Evolutionary conservation across 441 rosid species (phyloP), one percentile per base, ranked within the genome.

Genomic region (Brassica hybrid): DNA sequence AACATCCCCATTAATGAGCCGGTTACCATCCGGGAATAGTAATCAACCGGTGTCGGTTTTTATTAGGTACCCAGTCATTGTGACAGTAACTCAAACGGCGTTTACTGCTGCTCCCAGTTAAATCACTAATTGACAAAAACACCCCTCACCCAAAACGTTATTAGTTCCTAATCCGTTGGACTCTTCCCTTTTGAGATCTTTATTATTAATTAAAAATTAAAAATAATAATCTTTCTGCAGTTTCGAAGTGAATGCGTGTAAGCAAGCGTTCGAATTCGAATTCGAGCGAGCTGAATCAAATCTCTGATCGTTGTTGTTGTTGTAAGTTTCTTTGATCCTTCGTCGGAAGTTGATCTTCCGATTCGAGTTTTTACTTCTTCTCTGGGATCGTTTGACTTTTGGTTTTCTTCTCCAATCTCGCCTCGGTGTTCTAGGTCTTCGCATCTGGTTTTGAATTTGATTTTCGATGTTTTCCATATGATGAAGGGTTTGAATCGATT

Each of bases 191-290:
- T 45, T 11, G 73, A 60, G 65, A 75, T 71, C 14, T 65, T n/a
- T n/a, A n/a, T 79, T 69, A 63, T 54, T 43, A 61, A 62, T 63
- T 63, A 50, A 73, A 69, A n/a, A n/a, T n/a, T n/a, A n/a, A 50
- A 73, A 69, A 10, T 27, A 57, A 13, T 18, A 27, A 56, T 16
- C 13, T 3, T 30, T 32, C 59, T 17, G 30, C 36, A 30, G 27
- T 54, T 79, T 66, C 57, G n/a, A 60, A 80, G 83, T 80, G 79
- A 60, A 75, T 79, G 82, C 82, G 72, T 74, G 2, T n/a, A 74
- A 75, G 82, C 76, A 69, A 71, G 69, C 71, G 70, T 18, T 73
- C 10, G 43, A 58, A 60, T 75, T 80, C 60, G 76, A 11, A 52
- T 16, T 59, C 30, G 50, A 65, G 65, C 65, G 34, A 30, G 34